Evolutionary conservation across 345 rosid genomes (phyloP).

Genomic region (Tarenaya hassleriana): DNA sequence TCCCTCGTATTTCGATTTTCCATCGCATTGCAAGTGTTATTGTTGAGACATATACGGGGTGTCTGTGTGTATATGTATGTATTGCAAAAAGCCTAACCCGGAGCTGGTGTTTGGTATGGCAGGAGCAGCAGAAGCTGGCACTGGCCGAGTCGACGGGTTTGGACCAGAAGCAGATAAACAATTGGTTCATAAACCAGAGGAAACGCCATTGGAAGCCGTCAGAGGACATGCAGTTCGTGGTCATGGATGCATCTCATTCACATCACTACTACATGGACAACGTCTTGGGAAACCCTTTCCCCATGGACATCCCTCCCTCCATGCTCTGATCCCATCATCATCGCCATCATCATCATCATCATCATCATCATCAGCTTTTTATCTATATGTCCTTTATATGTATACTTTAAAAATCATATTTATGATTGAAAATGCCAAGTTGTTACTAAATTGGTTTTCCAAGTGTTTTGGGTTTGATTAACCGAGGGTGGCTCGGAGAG

Average conservation of each 20-base stretch:
- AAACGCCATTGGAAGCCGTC: constrained; percentile 99
- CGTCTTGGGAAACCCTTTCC: constrained; percentile 62
- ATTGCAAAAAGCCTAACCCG: background rate
- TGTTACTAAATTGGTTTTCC: too few species aligned
- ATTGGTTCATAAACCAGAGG: constrained; percentile 99
- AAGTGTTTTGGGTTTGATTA: too few species aligned
- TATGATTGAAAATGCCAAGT: too few species aligned
- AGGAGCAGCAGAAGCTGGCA: constrained; percentile 92
- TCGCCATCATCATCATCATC: too few species aligned
- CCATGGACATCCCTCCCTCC: constrained; percentile 63
- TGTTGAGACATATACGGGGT: too few species aligned
- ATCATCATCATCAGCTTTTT: background rate
- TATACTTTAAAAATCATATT: too few species aligned
- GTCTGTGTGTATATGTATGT: too few species aligned
- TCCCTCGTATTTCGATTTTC: too few species aligned
- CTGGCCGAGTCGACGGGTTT: constrained; percentile 84
- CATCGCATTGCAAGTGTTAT: too few species aligned
- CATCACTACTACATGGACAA: constrained; percentile 70
- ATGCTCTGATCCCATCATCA: constrained; percentile 38
- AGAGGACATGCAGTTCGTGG: constrained; percentile 91
- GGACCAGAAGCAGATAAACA: constrained; percentile 96
- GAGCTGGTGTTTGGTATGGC: constrained; percentile 11
- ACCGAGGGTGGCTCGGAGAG: too few species aligned
- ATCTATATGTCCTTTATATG: too few species aligned
- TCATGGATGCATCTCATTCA: constrained; percentile 75